These are phyloP conservation scores for Botrytis cinerea DNA, from an alignment of 2,329 filamentous ascomycete genomes.

Conservation along the genomic window DNA sequence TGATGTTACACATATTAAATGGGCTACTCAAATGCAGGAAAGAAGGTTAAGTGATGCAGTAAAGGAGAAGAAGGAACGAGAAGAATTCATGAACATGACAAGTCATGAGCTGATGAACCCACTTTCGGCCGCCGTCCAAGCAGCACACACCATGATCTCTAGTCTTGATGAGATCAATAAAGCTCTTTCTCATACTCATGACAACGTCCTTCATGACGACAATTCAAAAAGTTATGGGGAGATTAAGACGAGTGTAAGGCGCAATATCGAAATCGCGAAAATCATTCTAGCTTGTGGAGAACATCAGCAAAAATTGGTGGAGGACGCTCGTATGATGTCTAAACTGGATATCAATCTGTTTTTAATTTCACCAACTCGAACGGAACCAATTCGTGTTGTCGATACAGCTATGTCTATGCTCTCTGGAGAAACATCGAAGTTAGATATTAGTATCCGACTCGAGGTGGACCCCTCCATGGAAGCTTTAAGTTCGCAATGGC, in stretches of 20 bases:
- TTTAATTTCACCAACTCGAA: not conserved
- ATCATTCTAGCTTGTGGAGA: not conserved
- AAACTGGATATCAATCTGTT: not conserved
- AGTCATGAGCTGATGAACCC: slow-evolving; percentile 40
- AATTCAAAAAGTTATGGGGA: not conserved
- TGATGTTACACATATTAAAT: slow-evolving; percentile 23
- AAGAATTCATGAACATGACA: slow-evolving; percentile 77
- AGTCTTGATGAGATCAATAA: slow-evolving; percentile 73
- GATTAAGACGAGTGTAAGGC: not conserved
- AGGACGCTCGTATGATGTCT: not conserved
- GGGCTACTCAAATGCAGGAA: slow-evolving; percentile 25
- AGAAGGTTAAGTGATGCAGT: slow-evolving; percentile 52
- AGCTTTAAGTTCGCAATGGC: not conserved
- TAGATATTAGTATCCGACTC: not conserved
- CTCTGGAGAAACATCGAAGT: slow-evolving; percentile 1
- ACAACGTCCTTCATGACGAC: slow-evolving; percentile 23
- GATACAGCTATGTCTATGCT: slow-evolving; percentile 11
- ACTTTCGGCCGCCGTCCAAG: slow-evolving; percentile 44
- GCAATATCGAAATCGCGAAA: not conserved
- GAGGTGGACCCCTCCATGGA: not conserved
- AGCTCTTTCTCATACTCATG: slow-evolving; percentile 42
- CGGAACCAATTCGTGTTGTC: not conserved
- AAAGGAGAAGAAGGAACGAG: slow-evolving; percentile 65
- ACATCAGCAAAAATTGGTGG: not conserved
- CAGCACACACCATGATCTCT: slow-evolving; percentile 71